A percentile compares a stretch with the other conserved stretches of the same genome.
phyloP scores from a whole-genome alignment of 2,329 filamentous ascomycete species.

The Leptographium radiaticola region DNA sequence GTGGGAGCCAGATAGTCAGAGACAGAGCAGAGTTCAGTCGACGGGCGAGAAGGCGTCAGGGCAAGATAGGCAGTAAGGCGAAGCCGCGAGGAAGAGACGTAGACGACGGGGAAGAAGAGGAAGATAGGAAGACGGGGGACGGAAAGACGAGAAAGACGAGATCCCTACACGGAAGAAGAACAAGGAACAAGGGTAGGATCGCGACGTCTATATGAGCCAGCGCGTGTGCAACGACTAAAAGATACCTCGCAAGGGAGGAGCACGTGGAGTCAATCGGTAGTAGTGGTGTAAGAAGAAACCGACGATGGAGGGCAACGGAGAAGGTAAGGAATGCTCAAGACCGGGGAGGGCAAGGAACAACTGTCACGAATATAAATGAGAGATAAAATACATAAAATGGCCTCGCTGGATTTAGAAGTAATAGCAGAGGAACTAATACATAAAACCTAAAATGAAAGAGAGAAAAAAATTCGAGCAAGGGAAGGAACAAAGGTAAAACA shows the following conservation, averaged over 20 bases:
- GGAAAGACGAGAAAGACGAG: no score
- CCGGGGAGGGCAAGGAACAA: background rate
- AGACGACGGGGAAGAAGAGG: no score
- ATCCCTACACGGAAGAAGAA: background rate
- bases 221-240: background rate
- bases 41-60: no score
- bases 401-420: background rate
- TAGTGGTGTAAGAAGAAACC: background rate
- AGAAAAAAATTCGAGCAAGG: background rate
- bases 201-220: background rate
- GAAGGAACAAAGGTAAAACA: background rate
- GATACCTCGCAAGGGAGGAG: background rate
- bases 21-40: no score
- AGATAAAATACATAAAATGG: background rate
- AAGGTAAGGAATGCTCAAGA: background rate
- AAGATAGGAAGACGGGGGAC: background rate
- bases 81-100: no score
- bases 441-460: background rate
- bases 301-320: background rate
- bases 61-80: no score
- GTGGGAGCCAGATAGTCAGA: no score
- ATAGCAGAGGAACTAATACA: background rate
- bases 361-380: background rate
- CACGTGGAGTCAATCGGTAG: background rate
- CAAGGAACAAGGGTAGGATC: background rate